phyloP scores from a whole-genome alignment of 1,284 basidiomycete genomes.

The Vanrija humicola region DNA sequence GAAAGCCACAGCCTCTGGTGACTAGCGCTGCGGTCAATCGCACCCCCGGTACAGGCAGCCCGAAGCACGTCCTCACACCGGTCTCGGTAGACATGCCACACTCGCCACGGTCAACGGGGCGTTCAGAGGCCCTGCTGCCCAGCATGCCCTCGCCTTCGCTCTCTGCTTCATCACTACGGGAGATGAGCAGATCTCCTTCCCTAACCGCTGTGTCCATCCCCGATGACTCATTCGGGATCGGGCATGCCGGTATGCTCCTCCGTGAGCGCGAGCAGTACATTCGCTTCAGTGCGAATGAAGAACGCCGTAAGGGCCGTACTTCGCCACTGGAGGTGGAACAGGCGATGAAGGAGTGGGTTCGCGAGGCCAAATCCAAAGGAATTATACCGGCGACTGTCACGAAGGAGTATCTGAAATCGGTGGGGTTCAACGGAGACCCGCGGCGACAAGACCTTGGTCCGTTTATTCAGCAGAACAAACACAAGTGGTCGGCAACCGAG shows the following conservation, averaged over 20 bases:
- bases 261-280: slow-evolving; percentile 33
- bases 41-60: background rate
- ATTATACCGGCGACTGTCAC: slow-evolving; percentile 20
- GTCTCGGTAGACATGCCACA: background rate
- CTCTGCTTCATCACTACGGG: slow-evolving; percentile 8
- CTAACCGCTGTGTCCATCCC: background rate
- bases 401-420: slow-evolving; percentile 15
- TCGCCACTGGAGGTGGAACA: slow-evolving; percentile 18
- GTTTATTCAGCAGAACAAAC: slow-evolving; percentile 17
- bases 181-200: slow-evolving; percentile 8
- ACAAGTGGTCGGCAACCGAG: slow-evolving; percentile 29
- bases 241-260: slow-evolving; percentile 25
- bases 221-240: background rate
- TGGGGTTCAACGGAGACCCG: slow-evolving; percentile 26
- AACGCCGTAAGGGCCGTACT: slow-evolving; percentile 7
- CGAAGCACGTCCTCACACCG: background rate
- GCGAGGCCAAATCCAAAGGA: slow-evolving; percentile 9
- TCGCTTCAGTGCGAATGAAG: slow-evolving; percentile 8
- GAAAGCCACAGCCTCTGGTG: background rate
- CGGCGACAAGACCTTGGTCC: slow-evolving; percentile 18
- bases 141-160: too few species aligned
- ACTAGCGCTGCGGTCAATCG: background rate
- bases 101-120: background rate
- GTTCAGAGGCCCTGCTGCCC: background rate
- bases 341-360: slow-evolving; percentile 27